Conservation (phyloP, 768 basidiomycete genomes). For the Suillus variegatus region DNA sequence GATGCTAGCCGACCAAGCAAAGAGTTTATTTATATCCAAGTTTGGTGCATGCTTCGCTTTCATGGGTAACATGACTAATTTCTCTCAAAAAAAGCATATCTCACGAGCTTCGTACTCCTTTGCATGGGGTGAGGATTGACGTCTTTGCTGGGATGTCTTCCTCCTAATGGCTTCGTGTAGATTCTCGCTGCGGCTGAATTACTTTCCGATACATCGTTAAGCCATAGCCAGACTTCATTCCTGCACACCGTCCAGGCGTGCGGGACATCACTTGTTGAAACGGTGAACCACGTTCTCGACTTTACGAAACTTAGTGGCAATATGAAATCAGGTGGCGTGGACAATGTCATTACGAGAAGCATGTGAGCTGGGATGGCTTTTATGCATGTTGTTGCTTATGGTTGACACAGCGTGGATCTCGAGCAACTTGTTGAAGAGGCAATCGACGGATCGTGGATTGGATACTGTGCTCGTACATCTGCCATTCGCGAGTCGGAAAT, state of each 20-base stretch:
- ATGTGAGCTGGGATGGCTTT: slow-evolving; percentile 44
- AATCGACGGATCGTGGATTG: slow-evolving; percentile 93
- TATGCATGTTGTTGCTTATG: background rate
- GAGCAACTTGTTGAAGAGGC: slow-evolving; percentile 86
- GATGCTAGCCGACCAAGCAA: slow-evolving; percentile 94
- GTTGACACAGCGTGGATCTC: slow-evolving; percentile 57
- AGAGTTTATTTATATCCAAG: slow-evolving; percentile 92
- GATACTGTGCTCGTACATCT: slow-evolving; percentile 78
- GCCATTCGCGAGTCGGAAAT: slow-evolving; percentile 76
- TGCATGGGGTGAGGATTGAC: slow-evolving; percentile 71
- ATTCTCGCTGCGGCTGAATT: slow-evolving; percentile 92
- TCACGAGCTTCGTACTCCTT: slow-evolving; percentile 86
- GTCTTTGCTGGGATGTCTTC: background rate
- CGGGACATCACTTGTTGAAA: slow-evolving; percentile 93
- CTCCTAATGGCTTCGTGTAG: slow-evolving; percentile 33
- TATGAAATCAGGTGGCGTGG: slow-evolving; percentile 73
- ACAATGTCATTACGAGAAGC: slow-evolving; percentile 70
- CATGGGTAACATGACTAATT: slow-evolving; percentile 1
- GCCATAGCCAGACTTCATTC: slow-evolving; percentile 81
- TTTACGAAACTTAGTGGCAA: slow-evolving; percentile 94
- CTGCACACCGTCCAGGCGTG: slow-evolving; percentile 93
- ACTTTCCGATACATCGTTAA: slow-evolving; percentile 81
- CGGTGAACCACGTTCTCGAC: slow-evolving; percentile 95
- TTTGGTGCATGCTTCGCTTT: slow-evolving; percentile 33
- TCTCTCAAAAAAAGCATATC: slow-evolving; percentile 57